A percentile compares a stretch with the other conserved stretches of the same genome.
phyloP scores from a whole-genome alignment of 805 yeast species.

The Schizosaccharomyces pombe region DNA sequence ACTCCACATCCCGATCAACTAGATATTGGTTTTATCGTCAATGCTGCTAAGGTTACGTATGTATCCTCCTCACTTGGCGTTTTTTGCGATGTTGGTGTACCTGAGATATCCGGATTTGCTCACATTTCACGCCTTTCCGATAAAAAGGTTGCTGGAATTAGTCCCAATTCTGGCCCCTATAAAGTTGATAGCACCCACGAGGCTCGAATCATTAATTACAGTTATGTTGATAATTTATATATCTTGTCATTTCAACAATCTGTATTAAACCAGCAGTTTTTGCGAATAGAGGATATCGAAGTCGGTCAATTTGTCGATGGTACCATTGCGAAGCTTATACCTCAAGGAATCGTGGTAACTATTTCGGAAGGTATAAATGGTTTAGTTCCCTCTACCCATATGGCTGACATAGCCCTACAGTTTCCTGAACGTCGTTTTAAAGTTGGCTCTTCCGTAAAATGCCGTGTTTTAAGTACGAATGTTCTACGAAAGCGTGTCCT shows the following conservation, averaged over 20 bases:
- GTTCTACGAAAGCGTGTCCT: slow-evolving; percentile 25
- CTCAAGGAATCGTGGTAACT: slow-evolving; percentile 47
- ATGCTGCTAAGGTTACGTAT: slow-evolving; percentile 32
- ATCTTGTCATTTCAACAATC: slow-evolving; percentile 46
- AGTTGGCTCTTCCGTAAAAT: slow-evolving; percentile 58
- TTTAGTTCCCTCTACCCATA: slow-evolving; percentile 45
- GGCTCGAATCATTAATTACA: slow-evolving; percentile 58
- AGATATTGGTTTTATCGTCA: slow-evolving; percentile 52
- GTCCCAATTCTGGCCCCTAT: slow-evolving; percentile 17
- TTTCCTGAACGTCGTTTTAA: slow-evolving; percentile 87
- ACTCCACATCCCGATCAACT: slow-evolving; percentile 8
- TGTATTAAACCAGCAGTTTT: slow-evolving; percentile 37
- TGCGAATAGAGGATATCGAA: slow-evolving; percentile 50
- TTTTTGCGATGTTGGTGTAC: slow-evolving; percentile 24
- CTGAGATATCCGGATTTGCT: slow-evolving; percentile 38
- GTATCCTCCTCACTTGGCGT: slow-evolving; percentile 22
- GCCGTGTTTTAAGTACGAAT: slow-evolving; percentile 36
- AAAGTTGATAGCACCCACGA: slow-evolving; percentile 39
- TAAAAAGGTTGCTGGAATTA: slow-evolving; percentile 17
- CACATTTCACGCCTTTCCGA: slow-evolving; percentile 39
- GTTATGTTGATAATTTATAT: slow-evolving; percentile 40
- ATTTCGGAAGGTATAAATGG: slow-evolving; percentile 46
- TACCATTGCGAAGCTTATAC: slow-evolving; percentile 31
- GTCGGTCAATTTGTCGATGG: slow-evolving; percentile 39
- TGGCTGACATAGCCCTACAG: slow-evolving; percentile 60